Conservation (phyloP, 805 yeast species). For the Torulaspora delbrueckii region DNA sequence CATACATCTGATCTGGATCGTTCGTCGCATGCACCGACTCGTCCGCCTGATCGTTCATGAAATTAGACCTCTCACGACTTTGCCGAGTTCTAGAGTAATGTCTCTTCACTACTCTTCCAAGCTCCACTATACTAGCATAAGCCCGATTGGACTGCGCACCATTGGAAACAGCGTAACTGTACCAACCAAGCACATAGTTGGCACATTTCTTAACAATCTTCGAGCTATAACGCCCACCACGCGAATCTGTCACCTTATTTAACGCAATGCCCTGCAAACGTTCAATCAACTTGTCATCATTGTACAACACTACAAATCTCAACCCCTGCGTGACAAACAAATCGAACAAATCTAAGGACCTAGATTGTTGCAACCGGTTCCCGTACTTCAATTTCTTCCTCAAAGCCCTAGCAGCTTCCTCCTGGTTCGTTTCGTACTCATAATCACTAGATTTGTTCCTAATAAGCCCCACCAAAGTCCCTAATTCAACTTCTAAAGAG, state of each 20-base stretch:
- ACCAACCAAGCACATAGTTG: constrained; percentile 63
- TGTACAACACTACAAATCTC: constrained; percentile 45
- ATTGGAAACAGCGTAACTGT: constrained; percentile 41
- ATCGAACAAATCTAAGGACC: constrained; percentile 61
- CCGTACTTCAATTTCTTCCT: constrained; percentile 90
- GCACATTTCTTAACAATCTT: constrained; percentile 41
- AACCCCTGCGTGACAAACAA: constrained; percentile 42
- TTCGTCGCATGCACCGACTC: constrained; percentile 33
- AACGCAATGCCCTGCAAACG: constrained; percentile 42
- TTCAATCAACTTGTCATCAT: constrained; percentile 64
- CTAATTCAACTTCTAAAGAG: constrained; percentile 36
- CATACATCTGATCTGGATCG: constrained; percentile 35
- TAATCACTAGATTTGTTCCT: constrained; percentile 37
- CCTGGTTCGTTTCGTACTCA: constrained; percentile 35
- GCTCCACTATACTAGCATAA: constrained; percentile 19
- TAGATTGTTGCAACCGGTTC: constrained; percentile 52
- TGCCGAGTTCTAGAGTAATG: constrained; percentile 8
- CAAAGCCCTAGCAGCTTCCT: constrained; percentile 85
- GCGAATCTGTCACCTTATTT: constrained; percentile 18
- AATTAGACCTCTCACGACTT: constrained; percentile 22
- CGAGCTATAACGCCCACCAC: constrained; percentile 38
- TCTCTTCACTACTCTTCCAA: constrained; percentile 15
- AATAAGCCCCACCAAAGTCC: constrained; percentile 34
- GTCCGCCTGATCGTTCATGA: constrained; percentile 52
- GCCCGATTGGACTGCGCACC: constrained; percentile 13